These are phyloP conservation scores for Ganoderma multipileum DNA, from an alignment of 1,284 basidiomycete species.

Conservation along the genomic window DNA sequence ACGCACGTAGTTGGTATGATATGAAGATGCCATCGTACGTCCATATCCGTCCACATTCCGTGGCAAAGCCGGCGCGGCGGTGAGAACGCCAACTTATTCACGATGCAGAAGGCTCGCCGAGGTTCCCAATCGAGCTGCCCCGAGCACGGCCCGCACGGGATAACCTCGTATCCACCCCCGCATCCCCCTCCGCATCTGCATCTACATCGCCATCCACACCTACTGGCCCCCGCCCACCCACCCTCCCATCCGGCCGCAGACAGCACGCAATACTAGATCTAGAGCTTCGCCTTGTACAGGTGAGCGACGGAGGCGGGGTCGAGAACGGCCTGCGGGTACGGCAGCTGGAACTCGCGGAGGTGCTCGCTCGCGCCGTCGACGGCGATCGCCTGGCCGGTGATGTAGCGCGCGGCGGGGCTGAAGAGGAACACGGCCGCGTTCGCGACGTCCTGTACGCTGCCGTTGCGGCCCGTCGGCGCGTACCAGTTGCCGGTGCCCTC, in stretches of 20 bases:
- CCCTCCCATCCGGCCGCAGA: too few relatives aligned
- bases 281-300: slow-evolving; percentile 51
- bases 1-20: not conserved
- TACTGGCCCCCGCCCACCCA: not conserved
- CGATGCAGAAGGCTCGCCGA: not conserved
- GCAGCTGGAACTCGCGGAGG: slow-evolving; percentile 54
- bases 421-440: slow-evolving; percentile 89
- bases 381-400: slow-evolving; percentile 77
- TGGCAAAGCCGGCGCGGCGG: slow-evolving; percentile 12
- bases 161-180: slow-evolving; percentile 14
- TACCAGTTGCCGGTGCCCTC: not conserved
- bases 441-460: slow-evolving; percentile 78
- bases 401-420: slow-evolving; percentile 84
- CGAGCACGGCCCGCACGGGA: slow-evolving; percentile 3
- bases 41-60: slow-evolving; percentile 23
- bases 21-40: slow-evolving; percentile 11
- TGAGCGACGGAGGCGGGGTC: slow-evolving; percentile 55
- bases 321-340: slow-evolving; percentile 73
- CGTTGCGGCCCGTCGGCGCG: slow-evolving; percentile 74
- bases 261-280: not conserved
- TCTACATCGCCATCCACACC: not conserved
- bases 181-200: not conserved
- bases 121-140: not conserved
- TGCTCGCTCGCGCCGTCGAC: slow-evolving; percentile 76
- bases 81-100: not conserved